A percentile compares a stretch with the other conserved stretches of the same genome.
These are phyloP conservation scores for Chalciporus chontae DNA, from an alignment of 768 basidiomycete genomes.

Conservation along the genomic window DNA sequence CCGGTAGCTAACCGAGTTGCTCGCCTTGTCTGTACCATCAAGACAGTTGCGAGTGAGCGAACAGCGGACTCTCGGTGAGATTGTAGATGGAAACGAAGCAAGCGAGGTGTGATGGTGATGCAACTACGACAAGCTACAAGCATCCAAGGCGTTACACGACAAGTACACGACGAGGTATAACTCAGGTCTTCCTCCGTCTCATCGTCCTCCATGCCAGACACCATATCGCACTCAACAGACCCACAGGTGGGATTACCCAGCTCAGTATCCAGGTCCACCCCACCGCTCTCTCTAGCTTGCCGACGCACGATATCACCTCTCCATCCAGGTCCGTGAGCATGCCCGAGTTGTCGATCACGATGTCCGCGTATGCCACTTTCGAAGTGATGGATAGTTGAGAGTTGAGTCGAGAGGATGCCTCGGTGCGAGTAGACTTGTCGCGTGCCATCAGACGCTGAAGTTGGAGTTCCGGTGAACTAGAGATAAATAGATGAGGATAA, in stretches of 20 bases:
- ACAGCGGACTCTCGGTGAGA: not conserved
- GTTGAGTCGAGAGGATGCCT: slow-evolving; percentile 69
- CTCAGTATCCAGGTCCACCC: slow-evolving; percentile 61
- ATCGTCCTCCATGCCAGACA: slow-evolving; percentile 35
- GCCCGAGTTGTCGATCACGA: slow-evolving; percentile 88
- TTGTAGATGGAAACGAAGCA: not conserved
- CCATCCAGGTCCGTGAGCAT: slow-evolving; percentile 62
- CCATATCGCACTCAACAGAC: slow-evolving; percentile 45
- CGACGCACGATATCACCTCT: slow-evolving; percentile 37
- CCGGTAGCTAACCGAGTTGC: slow-evolving; percentile 3
- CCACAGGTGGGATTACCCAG: slow-evolving; percentile 58
- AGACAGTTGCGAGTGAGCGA: not conserved
- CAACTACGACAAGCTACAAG: not conserved
- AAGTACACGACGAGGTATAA: not conserved
- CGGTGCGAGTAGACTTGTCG: slow-evolving; percentile 60
- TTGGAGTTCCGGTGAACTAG: slow-evolving; percentile 79
- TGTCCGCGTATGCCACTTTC: slow-evolving; percentile 83
- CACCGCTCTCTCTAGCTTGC: slow-evolving; percentile 39
- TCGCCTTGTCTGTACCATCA: slow-evolving; percentile 27
- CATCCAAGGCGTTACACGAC: not conserved
- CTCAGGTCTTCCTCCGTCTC: slow-evolving; percentile 14
- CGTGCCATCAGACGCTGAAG: slow-evolving; percentile 78
- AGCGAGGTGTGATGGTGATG: not conserved
- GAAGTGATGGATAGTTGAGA: slow-evolving; percentile 77
- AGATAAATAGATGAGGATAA: not conserved